Conservation (phyloP, 2,329 filamentous ascomycete species). For the Fusarium sp. region DNA sequence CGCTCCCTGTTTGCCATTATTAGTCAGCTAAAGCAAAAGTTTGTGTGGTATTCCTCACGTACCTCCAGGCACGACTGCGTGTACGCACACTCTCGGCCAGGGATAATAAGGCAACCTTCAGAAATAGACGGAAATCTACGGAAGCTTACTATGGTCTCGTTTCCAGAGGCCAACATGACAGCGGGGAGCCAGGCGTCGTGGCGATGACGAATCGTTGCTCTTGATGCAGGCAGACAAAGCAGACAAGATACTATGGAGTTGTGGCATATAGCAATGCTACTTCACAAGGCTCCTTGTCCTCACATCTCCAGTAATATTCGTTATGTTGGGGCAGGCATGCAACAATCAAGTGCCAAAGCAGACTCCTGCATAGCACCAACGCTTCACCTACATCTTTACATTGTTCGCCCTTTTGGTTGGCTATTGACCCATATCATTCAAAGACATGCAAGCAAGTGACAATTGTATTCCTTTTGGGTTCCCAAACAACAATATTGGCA, state of each 20-base stretch:
- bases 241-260: slow-evolving; percentile 1
- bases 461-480: not conserved
- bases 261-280: slow-evolving; percentile 9
- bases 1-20: not conserved
- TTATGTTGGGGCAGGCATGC: slow-evolving; percentile 6
- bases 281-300: slow-evolving; percentile 7
- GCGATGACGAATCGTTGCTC: slow-evolving; percentile 30
- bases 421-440: not conserved
- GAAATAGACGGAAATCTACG: slow-evolving; percentile 29
- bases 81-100: slow-evolving; percentile 9
- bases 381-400: not conserved
- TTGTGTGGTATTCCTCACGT: slow-evolving; percentile 13
- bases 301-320: slow-evolving; percentile 4
- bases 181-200: slow-evolving; percentile 21
- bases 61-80: slow-evolving; percentile 10
- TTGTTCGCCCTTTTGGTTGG: not conserved
- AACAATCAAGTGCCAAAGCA: slow-evolving; percentile 6
- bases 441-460: slow-evolving; percentile 4
- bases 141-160: slow-evolving; percentile 15
- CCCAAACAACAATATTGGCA: not conserved
- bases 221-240: slow-evolving; percentile 12
- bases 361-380: slow-evolving; percentile 12
- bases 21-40: not conserved
- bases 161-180: slow-evolving; percentile 8
- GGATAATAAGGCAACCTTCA: slow-evolving; percentile 9